Conservation (phyloP, 495 filamentous ascomycete species). For the Neurospora sublineolata region DNA sequence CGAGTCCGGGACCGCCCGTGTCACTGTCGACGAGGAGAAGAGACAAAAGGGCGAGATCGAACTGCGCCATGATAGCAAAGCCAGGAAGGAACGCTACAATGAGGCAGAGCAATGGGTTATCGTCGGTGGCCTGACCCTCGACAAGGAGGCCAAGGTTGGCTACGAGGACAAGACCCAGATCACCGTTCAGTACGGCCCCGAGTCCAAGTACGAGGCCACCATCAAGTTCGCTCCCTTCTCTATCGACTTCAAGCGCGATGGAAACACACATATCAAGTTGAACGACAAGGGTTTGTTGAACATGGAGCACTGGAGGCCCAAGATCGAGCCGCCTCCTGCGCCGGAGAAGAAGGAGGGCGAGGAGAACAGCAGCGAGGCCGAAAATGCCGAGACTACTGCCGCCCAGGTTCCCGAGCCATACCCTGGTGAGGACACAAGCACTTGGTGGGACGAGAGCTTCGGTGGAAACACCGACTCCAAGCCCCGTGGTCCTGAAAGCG, state of each 20-base stretch:
- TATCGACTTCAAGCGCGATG: constrained; percentile 75
- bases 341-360: constrained; percentile 44
- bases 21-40: constrained; percentile 83
- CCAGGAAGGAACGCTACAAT: constrained; percentile 85
- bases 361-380: constrained; percentile 1
- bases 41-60: constrained; percentile 81
- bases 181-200: constrained; percentile 70
- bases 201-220: constrained; percentile 62
- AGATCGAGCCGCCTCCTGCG: constrained; percentile 54
- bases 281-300: constrained; percentile 83
- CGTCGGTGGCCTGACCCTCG: constrained; percentile 63
- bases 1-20: constrained; percentile 74
- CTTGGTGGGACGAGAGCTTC: constrained; percentile 96
- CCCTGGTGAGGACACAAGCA: constrained; percentile 58
- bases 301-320: constrained; percentile 89
- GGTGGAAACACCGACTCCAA: constrained; percentile 90
- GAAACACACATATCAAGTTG: constrained; percentile 69
- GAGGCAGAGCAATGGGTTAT: constrained; percentile 80
- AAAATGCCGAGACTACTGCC: constrained; percentile 1
- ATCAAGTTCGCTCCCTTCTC: constrained; percentile 74
- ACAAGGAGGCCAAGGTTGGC: constrained; percentile 51
- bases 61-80: constrained; percentile 70
- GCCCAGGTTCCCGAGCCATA: not conserved
- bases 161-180: constrained; percentile 51
- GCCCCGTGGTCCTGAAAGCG: constrained; percentile 76